Percentiles rank a stretch among this genome's conserved stretches.
These are phyloP conservation scores for Apophysomyces elegans DNA, from an alignment of 371 early-diverging fungal species.

Conservation along the genomic window DNA sequence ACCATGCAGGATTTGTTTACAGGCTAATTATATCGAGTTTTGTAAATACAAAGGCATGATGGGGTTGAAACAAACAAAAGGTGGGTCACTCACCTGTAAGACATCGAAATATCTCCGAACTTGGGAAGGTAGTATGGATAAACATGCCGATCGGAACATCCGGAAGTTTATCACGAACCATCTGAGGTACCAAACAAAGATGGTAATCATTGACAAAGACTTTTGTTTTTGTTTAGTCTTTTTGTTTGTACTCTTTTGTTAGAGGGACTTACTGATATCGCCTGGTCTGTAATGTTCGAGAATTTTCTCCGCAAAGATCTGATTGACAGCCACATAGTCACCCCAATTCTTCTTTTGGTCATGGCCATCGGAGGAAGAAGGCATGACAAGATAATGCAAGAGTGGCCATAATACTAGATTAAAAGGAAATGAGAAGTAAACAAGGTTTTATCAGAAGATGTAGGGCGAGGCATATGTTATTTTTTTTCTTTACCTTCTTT, in stretches of 20 bases:
- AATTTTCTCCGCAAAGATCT: conserved; percentile 80
- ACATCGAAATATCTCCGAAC: conserved; percentile 90
- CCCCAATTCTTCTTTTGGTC: conserved; percentile 77
- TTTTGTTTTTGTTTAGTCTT: not conserved
- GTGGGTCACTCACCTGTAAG: conserved; percentile 67
- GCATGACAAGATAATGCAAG: conserved; percentile 94
- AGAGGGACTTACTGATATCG: conserved; percentile 74
- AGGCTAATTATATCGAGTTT: conserved; percentile 50
- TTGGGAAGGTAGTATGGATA: conserved; percentile 96
- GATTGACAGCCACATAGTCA: conserved; percentile 86
- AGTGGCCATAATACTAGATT: conserved; percentile 55
- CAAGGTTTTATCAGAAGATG: not conserved
- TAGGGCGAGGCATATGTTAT: not conserved
- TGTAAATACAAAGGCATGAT: no score
- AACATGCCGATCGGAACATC: conserved; percentile 90
- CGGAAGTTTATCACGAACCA: conserved; percentile 81
- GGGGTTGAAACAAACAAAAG: no score
- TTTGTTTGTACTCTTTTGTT: no score
- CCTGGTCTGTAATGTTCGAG: conserved; percentile 74
- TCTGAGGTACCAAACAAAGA: conserved; percentile 85
- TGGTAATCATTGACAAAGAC: conserved; percentile 99
- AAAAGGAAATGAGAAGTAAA: not conserved
- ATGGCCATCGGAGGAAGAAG: conserved; percentile 69
- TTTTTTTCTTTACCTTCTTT: conserved; percentile 65
- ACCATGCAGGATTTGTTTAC: conserved; percentile 91